Percentiles rank a stretch among this genome's conserved stretches.
phyloP scores from a whole-genome alignment of 2,329 filamentous ascomycete genomes.

The Xylariaceae sp. region DNA sequence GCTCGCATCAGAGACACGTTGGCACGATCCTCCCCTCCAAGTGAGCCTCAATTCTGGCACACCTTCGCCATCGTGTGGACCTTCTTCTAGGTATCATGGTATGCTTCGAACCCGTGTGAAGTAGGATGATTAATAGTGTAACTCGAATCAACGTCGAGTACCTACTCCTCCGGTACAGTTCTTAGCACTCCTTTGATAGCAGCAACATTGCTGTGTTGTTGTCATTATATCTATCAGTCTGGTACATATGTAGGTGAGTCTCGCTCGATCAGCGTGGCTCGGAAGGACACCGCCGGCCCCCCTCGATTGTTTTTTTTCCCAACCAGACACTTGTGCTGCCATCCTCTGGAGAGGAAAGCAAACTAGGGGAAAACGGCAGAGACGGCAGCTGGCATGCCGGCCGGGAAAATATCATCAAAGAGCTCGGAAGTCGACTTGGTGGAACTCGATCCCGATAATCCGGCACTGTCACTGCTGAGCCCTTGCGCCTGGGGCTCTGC shows the following conservation, averaged over 20 bases:
- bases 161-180: not conserved
- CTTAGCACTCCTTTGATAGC: no score
- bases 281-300: not conserved
- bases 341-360: not conserved
- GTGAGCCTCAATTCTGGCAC: no score
- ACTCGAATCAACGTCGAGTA: not conserved
- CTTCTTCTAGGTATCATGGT: no score
- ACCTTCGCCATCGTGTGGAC: no score
- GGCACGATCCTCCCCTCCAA: no score
- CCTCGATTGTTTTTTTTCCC: not conserved
- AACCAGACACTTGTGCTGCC: not conserved
- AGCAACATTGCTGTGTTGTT: not conserved
- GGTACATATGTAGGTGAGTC: not conserved
- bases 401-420: constrained; percentile 10
- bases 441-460: constrained; percentile 27
- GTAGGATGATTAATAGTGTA: not conserved
- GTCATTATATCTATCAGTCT: not conserved
- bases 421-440: constrained; percentile 20
- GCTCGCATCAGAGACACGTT: no score
- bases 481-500: constrained; percentile 17
- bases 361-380: constrained; percentile 6
- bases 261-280: not conserved
- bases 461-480: constrained; percentile 19
- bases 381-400: constrained; percentile 19
- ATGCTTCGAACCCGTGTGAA: not conserved